Base-by-base conservation (phyloP, 202 grass and related monocot species). In the Digitaria exilis region DNA sequence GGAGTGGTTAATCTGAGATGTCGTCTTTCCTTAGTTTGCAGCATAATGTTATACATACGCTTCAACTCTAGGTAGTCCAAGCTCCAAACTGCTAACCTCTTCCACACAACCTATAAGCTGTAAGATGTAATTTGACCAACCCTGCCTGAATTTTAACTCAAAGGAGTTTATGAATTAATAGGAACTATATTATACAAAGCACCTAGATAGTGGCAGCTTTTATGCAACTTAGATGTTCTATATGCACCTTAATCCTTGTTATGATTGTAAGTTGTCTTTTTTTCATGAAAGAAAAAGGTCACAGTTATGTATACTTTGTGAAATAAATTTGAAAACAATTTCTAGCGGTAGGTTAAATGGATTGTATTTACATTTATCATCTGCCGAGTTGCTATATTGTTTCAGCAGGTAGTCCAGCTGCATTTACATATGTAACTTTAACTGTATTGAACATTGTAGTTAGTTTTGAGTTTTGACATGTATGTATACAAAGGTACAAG, bases 401-500 rank as follows among this genome's bases (percentile, higher is more conserved):
- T 86, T 57, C 66, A 57, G 21, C 16, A 68, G 18, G 4, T 79
- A 66, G 28, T 14, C 19, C 25, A 71, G 24, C 37, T 18, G 7
- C 58, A 35, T 66, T 28, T 69, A 45, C 46, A 51, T 2, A 19
- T 29, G 16, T 72, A 51, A 28, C 69, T 46, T 54, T 67, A 41
- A 25, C 11, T 87, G 4, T 78, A 58, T 81, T 49, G 0, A 55
- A 43, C 45, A 42, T 73, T 78, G 75, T 75, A 77, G 35, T 76
- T 75, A 60, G 3, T 69, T 78, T 79, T 86, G 61, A 60, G 3
- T 69, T 78, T 79, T 86, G 61, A 67, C 69, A 41, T 80, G 68
- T 78, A 83, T 58, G 59, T 89, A 58, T n/a, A 77, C 41, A 30
- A 82, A 85, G 46, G 48, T 73, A 66, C 65, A 69, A 79, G 37